Conservation (phyloP, 441 rosid species). For the Sinapis alba region DNA sequence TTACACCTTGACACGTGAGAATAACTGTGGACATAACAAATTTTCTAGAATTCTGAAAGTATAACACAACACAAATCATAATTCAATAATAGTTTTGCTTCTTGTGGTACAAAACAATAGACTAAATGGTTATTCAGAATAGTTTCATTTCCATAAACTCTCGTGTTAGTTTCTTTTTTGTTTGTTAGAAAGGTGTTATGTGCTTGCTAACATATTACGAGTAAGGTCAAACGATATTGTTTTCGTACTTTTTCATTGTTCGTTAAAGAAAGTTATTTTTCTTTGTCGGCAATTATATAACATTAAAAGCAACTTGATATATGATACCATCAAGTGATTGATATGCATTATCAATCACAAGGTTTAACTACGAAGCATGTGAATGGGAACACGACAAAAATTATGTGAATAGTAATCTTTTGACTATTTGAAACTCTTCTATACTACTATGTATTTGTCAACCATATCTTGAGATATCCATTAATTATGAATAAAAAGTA, state of each 20-base stretch:
- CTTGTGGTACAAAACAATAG: too few relatives aligned
- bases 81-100: too few relatives aligned
- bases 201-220: background rate
- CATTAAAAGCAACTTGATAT: background rate
- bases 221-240: background rate
- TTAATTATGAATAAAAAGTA: too few relatives aligned
- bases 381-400: constrained; percentile 22
- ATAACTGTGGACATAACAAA: background rate
- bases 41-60: too few relatives aligned
- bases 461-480: too few relatives aligned
- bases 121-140: too few relatives aligned
- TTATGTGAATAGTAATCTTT: constrained; percentile 7
- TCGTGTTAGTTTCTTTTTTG: background rate
- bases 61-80: too few relatives aligned
- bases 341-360: background rate
- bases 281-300: background rate
- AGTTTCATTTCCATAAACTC: too few relatives aligned
- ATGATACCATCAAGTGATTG: background rate
- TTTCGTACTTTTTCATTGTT: background rate
- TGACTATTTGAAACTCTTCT: constrained; percentile 16
- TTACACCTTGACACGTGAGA: constrained; percentile 12
- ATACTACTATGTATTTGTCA: too few relatives aligned
- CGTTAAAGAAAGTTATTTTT: background rate
- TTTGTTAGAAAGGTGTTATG: background rate
- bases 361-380: constrained; percentile 3